These are phyloP conservation scores for Pneumocystis sp. DNA, from an alignment of 1,139 yeast genomes.

Conservation along the genomic window DNA sequence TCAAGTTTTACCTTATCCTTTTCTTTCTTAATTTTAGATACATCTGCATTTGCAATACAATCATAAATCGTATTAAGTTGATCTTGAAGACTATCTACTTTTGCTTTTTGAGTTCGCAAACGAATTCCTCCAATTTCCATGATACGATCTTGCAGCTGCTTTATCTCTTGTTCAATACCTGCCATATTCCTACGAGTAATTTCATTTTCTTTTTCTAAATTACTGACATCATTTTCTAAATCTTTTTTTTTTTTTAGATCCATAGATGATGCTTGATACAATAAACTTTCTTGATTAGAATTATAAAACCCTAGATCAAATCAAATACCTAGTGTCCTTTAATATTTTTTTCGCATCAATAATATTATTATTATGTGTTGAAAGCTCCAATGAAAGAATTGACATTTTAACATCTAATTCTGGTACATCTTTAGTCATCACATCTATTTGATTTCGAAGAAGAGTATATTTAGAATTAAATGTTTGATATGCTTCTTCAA, in stretches of 20 bases:
- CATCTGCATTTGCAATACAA: constrained; percentile 45
- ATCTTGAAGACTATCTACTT: constrained; percentile 62
- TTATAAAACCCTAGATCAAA: constrained; percentile 10
- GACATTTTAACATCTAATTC: constrained; percentile 51
- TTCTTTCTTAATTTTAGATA: constrained; percentile 48
- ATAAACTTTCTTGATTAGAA: neutral
- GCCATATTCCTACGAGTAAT: constrained; percentile 40
- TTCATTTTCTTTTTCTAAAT: constrained; percentile 29
- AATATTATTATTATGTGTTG: constrained; percentile 38
- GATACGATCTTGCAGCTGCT: constrained; percentile 53
- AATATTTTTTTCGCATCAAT: constrained; percentile 29
- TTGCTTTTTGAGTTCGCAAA: constrained; percentile 62
- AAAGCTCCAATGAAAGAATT: constrained; percentile 49
- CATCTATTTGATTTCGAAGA: constrained; percentile 26
- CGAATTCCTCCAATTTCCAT: constrained; percentile 88
- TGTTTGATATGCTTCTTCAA: constrained; percentile 39
- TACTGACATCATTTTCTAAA: constrained; percentile 23
- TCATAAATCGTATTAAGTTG: constrained; percentile 48
- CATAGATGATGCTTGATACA: constrained; percentile 6
- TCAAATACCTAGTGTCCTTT: constrained; percentile 19
- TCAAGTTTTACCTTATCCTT: constrained; percentile 47
- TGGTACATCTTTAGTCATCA: constrained; percentile 51
- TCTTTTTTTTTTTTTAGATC: constrained; percentile 12
- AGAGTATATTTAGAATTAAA: constrained; percentile 36
- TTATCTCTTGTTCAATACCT: constrained; percentile 45